Percentiles rank a stretch among this genome's conserved stretches.
Conservation (phyloP, 106 monocot species). For the Xerophyta viscosa region DNA sequence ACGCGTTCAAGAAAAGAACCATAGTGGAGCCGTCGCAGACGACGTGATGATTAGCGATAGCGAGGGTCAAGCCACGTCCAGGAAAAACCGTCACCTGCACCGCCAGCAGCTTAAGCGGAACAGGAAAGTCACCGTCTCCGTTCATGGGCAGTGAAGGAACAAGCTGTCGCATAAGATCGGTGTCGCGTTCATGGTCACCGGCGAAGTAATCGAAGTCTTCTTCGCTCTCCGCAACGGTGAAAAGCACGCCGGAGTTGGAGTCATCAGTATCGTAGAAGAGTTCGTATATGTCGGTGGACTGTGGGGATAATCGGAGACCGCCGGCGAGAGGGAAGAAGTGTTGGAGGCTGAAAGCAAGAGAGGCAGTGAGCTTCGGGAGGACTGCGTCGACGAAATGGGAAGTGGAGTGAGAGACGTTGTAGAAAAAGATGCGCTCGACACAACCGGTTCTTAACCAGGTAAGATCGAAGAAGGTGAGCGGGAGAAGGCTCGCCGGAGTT, state of each 20-base stretch:
- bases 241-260: slow-evolving; percentile 21
- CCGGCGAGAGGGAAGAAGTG: slow-evolving; percentile 39
- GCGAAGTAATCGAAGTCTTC: slow-evolving; percentile 15
- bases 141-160: too few species aligned
- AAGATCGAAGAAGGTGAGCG: slow-evolving; percentile 30
- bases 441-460: slow-evolving; percentile 9
- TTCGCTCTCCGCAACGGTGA: slow-evolving; percentile 18
- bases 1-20: slow-evolving; percentile 25
- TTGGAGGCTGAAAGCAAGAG: slow-evolving; percentile 47
- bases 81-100: slow-evolving; percentile 30
- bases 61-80: slow-evolving; percentile 16
- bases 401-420: slow-evolving; percentile 15
- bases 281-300: slow-evolving; percentile 17
- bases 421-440: slow-evolving; percentile 55
- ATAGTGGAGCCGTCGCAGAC: slow-evolving; percentile 26
- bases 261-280: slow-evolving; percentile 17
- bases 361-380: slow-evolving; percentile 31
- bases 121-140: too few species aligned
- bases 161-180: too few species aligned
- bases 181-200: slow-evolving; percentile 9
- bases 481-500: neutral
- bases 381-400: slow-evolving; percentile 16
- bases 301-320: neutral
- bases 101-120: too few species aligned
- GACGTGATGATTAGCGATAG: slow-evolving; percentile 23